Evolutionary conservation across 352 stramenopile species (phyloP).

Genomic region (Pythium volutum): DNA sequence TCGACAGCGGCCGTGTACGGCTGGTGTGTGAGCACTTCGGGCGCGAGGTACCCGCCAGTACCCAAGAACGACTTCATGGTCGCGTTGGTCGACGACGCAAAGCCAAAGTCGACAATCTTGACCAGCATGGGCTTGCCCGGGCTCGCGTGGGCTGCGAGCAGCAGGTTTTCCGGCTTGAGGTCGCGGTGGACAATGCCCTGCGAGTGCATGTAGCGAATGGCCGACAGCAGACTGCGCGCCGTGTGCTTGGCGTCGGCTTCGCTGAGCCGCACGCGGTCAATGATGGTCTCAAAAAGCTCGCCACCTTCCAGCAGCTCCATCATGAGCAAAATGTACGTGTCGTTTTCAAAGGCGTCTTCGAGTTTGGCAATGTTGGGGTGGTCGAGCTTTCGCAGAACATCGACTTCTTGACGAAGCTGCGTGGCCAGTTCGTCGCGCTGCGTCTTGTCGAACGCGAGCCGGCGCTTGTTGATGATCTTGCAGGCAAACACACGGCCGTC

Average conservation of each 20-base stretch:
- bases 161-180: conserved; percentile 99
- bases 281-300: conserved; percentile 81
- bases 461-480: conserved; percentile 78
- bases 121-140: conserved; percentile 44
- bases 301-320: conserved; percentile 78
- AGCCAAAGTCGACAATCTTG: conserved; percentile 99
- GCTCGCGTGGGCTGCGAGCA: conserved; percentile 54
- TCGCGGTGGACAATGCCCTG: conserved; percentile 93
- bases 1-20: conserved; percentile 95
- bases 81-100: conserved; percentile 89
- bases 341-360: conserved; percentile 64
- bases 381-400: conserved; percentile 55
- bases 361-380: conserved; percentile 72
- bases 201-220: conserved; percentile 73
- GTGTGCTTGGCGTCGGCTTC: conserved; percentile 58
- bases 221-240: conserved; percentile 53
- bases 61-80: conserved; percentile 75
- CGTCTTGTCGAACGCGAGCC: conserved; percentile 39
- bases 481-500: conserved; percentile 60
- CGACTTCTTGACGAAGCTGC: conserved; percentile 62
- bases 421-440: conserved; percentile 52
- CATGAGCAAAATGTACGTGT: conserved; percentile 54
- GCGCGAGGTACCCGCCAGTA: conserved; percentile 94
- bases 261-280: conserved; percentile 55
- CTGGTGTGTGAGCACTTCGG: conserved; percentile 96